Conservation (phyloP, 306 rosid species). For the Castanopsis chinensis region DNA sequence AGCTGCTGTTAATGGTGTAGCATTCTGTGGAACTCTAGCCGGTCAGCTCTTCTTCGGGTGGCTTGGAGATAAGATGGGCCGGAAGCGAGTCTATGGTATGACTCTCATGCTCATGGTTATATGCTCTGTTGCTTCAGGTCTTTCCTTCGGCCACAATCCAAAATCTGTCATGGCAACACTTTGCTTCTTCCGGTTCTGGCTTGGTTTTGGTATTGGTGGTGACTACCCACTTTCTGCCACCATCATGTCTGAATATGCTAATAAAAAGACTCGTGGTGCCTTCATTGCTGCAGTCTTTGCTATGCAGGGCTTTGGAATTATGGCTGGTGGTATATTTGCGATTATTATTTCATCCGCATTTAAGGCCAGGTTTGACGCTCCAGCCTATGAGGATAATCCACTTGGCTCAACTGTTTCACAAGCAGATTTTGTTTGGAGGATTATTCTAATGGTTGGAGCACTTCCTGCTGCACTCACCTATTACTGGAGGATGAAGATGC, state of each 20-base stretch:
- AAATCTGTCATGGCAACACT: constrained; percentile 63
- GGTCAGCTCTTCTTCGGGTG: constrained; percentile 90
- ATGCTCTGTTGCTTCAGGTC: constrained; percentile 65
- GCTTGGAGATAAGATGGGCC: constrained; percentile 76
- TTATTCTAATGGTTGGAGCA: constrained; percentile 69
- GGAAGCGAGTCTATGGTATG: constrained; percentile 70
- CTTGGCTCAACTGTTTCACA: constrained; percentile 52
- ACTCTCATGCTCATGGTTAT: constrained; percentile 68
- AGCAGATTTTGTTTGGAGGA: constrained; percentile 69
- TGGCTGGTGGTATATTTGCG: constrained; percentile 65
- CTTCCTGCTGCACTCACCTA: constrained; percentile 64
- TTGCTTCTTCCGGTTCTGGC: constrained; percentile 80
- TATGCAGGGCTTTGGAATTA: constrained; percentile 82
- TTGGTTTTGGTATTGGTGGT: constrained; percentile 80
- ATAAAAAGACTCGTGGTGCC: constrained; percentile 76
- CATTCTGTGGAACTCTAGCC: constrained; percentile 59
- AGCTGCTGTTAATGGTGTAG: constrained; percentile 73
- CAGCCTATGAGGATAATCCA: constrained; percentile 41
- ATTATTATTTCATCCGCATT: constrained; percentile 40
- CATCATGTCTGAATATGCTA: constrained; percentile 78
- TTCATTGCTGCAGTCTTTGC: constrained; percentile 82
- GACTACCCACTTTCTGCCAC: constrained; percentile 83
- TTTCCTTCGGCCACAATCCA: constrained; percentile 54
- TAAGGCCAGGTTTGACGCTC: constrained; percentile 38
- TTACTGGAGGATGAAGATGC: constrained; percentile 70